phyloP scores from a whole-genome alignment of 768 basidiomycete species.

The Cytidiella melzeri region DNA sequence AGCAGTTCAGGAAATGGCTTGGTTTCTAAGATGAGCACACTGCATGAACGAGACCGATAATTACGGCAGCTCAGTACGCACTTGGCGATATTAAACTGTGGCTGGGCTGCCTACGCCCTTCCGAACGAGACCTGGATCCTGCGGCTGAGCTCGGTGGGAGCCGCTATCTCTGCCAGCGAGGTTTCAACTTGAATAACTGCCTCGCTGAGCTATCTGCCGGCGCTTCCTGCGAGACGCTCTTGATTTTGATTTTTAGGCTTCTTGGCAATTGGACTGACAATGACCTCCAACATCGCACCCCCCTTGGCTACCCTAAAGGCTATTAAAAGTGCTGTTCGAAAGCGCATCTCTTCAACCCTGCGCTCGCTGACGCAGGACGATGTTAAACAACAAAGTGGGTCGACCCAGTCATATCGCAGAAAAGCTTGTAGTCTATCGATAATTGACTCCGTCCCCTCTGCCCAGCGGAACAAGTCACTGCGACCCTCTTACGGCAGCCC shows the following conservation, averaged over 20 bases:
- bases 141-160: neutral
- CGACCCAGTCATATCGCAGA: neutral
- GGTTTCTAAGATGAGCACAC: neutral
- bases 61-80: neutral
- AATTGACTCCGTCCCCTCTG: constrained; percentile 1
- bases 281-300: neutral
- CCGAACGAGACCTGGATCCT: neutral
- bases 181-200: neutral
- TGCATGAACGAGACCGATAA: neutral
- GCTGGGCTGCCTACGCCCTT: neutral
- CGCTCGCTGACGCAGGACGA: constrained; percentile 36
- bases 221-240: neutral
- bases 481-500: constrained; percentile 42
- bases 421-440: neutral
- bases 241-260: neutral
- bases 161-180: too few species aligned
- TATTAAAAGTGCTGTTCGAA: constrained; percentile 55
- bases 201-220: neutral
- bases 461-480: constrained; percentile 42
- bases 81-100: neutral
- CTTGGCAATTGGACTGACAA: neutral
- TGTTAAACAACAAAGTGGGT: constrained; percentile 56
- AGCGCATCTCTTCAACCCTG: constrained; percentile 40
- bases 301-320: constrained; percentile 28
- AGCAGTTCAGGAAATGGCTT: neutral